These are phyloP conservation scores for Serendipita sp. DNA, from an alignment of 768 basidiomycete genomes.

Conservation along the genomic window DNA sequence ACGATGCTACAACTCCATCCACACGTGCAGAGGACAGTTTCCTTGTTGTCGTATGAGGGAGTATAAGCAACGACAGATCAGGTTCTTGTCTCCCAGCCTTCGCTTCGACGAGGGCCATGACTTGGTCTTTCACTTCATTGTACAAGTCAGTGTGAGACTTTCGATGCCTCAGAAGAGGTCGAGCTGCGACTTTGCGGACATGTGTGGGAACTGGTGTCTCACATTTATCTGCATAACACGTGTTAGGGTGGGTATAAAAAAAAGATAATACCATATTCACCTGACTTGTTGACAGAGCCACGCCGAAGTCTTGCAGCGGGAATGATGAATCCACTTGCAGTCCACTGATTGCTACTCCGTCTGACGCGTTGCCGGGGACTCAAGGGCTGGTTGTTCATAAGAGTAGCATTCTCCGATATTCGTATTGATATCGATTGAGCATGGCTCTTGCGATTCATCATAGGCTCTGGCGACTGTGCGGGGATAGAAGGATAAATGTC, in stretches of 20 bases:
- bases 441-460: not conserved
- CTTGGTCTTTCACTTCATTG: not conserved
- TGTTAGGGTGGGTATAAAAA: too few relatives aligned
- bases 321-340: too few relatives aligned
- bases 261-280: too few relatives aligned
- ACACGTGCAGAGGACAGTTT: not conserved
- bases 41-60: not conserved
- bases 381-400: not conserved
- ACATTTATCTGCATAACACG: too few relatives aligned
- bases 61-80: not conserved
- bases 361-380: not conserved
- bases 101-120: not conserved
- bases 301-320: too few relatives aligned
- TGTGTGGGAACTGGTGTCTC: too few relatives aligned
- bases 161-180: not conserved
- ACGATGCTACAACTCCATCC: not conserved
- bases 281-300: too few relatives aligned
- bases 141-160: not conserved
- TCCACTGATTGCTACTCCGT: not conserved
- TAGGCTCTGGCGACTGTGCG: not conserved
- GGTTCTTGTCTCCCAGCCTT: not conserved
- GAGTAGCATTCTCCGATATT: not conserved
- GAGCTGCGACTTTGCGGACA: not conserved
- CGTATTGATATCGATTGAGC: not conserved
- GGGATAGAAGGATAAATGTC: not conserved